phyloP scores from a whole-genome alignment of 2,329 filamentous ascomycete species.

The Penicillium sp. region DNA sequence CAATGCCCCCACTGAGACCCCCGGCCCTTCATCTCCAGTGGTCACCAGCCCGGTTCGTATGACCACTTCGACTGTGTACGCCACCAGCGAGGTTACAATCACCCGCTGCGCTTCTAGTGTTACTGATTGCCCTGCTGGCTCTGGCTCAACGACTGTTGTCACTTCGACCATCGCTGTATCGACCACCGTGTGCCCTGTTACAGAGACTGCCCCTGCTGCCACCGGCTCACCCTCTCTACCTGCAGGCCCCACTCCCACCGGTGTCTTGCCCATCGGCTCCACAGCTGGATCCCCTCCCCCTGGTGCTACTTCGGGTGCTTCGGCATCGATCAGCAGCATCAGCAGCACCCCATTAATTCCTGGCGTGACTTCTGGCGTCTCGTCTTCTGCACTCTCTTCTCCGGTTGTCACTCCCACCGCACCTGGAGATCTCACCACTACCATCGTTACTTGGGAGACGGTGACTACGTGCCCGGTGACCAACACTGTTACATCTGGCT shows the following conservation, averaged over 20 bases:
- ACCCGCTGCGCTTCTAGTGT: constrained; percentile 40
- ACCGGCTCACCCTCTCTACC: neutral
- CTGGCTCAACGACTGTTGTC: constrained; percentile 45
- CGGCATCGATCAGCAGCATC: neutral
- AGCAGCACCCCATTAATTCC: neutral
- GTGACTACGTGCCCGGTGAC: constrained; percentile 34
- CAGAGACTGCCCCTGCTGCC: constrained; percentile 24
- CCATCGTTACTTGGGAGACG: constrained; percentile 29
- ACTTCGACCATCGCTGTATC: constrained; percentile 56
- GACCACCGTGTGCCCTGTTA: constrained; percentile 57
- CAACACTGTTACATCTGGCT: constrained; percentile 39
- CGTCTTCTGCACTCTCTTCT: neutral
- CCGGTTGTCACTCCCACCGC: neutral
- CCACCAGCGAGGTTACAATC: constrained; percentile 36
- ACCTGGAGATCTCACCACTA: constrained; percentile 17
- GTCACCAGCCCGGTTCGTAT: constrained; percentile 11
- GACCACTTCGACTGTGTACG: constrained; percentile 39
- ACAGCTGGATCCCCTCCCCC: neutral
- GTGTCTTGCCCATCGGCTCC: neutral
- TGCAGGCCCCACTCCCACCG: neutral
- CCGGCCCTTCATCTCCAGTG: neutral
- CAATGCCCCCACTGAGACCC: neutral
- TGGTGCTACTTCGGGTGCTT: neutral
- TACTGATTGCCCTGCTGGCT: constrained; percentile 49
- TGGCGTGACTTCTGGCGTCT: neutral